Evolutionary conservation across 2,329 filamentous ascomycete genomes (phyloP).

Genomic region (Arachnomyces sp.): DNA sequence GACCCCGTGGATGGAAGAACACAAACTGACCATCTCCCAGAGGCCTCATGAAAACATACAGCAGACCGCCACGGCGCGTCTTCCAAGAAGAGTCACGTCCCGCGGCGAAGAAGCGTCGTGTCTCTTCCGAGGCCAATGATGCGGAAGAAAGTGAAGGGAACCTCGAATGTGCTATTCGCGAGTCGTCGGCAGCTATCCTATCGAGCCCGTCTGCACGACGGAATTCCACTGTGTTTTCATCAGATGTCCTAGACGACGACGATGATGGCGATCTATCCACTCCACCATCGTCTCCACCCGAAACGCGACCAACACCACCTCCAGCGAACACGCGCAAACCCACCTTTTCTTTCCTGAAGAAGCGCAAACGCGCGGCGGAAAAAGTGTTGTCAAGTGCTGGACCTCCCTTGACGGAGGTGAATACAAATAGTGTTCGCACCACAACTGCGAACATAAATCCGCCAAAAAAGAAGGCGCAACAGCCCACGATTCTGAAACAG

Average conservation of each 20-base stretch:
- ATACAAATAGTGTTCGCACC: slow-evolving; percentile 36
- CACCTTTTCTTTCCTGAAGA: slow-evolving; percentile 45
- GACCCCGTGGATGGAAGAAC: slow-evolving; percentile 2
- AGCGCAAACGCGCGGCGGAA: slow-evolving; percentile 32
- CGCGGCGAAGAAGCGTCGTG: slow-evolving; percentile 39
- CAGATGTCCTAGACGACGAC: slow-evolving; percentile 34
- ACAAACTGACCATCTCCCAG: slow-evolving; percentile 20
- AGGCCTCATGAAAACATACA: slow-evolving; percentile 44
- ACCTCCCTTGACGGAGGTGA: slow-evolving; percentile 38
- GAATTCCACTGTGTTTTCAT: slow-evolving; percentile 38
- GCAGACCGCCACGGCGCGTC: slow-evolving; percentile 40
- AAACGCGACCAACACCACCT: slow-evolving; percentile 35
- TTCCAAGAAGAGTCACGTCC: slow-evolving; percentile 38
- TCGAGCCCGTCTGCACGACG: slow-evolving; percentile 40
- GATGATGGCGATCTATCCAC: slow-evolving; percentile 35
- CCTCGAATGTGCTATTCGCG: slow-evolving; percentile 41
- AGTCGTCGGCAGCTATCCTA: slow-evolving; percentile 38
- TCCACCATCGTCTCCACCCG: slow-evolving; percentile 47
- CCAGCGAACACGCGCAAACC: slow-evolving; percentile 40
- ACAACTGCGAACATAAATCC: slow-evolving; percentile 23
- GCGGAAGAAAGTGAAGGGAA: slow-evolving; percentile 38
- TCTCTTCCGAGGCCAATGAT: slow-evolving; percentile 26
- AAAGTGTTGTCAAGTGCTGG: slow-evolving; percentile 20
- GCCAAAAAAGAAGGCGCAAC: slow-evolving; percentile 27
- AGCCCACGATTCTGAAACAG: slow-evolving; percentile 42